Evolutionary conservation across 306 rosid species (phyloP).

Genomic region (barrel medic (Medicago truncatula)): MtrunA17r5.0-ANR NC_053043.1:29962001-29962500

Average conservation of each 20-base stretch:
- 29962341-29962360: not conserved
- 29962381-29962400: slow-evolving; percentile 26
- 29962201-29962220: slow-evolving; percentile 23
- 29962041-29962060: slow-evolving; percentile 5
- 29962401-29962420: slow-evolving; percentile 56
- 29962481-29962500: slow-evolving; percentile 73
- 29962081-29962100: not conserved
- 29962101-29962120: not conserved
- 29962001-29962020: not conserved
- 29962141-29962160: not conserved
- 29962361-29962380: not conserved
- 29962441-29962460: slow-evolving; percentile 45
- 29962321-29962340: not conserved
- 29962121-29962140: not conserved
- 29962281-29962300: not conserved
- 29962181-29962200: not conserved
- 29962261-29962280: not conserved
- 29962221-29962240: not conserved
- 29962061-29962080: not conserved
- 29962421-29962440: slow-evolving; percentile 46
- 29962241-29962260: not conserved
- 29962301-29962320: not conserved
- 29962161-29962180: not conserved
- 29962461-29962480: slow-evolving; percentile 53
- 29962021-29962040: not conserved